Evolutionary conservation across 129 eudicot genomes (phyloP), one percentile per base, ranked within the genome.

Genomic region (Ambrosia artemisiifolia): DNA sequence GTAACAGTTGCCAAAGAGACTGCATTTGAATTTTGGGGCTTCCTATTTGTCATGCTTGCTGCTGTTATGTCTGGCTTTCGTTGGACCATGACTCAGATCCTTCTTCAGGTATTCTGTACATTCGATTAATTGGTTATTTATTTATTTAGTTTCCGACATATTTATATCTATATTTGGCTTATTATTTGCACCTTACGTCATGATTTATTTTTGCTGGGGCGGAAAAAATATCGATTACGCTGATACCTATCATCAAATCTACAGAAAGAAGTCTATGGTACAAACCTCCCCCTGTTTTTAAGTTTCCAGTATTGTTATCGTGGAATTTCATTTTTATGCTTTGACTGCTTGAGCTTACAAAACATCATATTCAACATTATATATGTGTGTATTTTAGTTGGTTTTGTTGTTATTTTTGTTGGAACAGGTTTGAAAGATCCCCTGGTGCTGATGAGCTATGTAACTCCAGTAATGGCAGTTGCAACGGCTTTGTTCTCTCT

Each of bases 1-100:
- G 30, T 53, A 28, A 33, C 87, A 94, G 98, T 94, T 80, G 95
- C 95, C 60, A 94, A 81, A 79, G 98, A 94, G 79, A 87, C 98
- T 30, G 96, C 87, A 71, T 94, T 94, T 83, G 96, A 94, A 40
- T 84, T 94, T 74, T 90, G 92, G 98, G 98, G 97, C 44, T 94
- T 94, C 75, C 42, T 88, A 62, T 90, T 94, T 77, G 97, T 94
- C 70, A 94, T 90, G 97, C 95, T 94, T 87, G 98, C 98, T 67
- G 91, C 98, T 80, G 98, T 94, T 61, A 94, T 94, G 98, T 90
- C 98, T 79, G 98, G 98, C 16, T 94, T 94, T 42, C 88, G 97
- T 47, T 94, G 96, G 98, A 85, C 86, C 71, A 94, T 94, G 98
- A 90, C 96, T 71, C 98, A 94, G 63, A 94, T 94, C 65, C 98